Percentiles rank a stretch among this genome's conserved stretches.
These are phyloP conservation scores for Fusarium coicis DNA, from an alignment of 2,329 filamentous ascomycete genomes.

Conservation along the genomic window DNA sequence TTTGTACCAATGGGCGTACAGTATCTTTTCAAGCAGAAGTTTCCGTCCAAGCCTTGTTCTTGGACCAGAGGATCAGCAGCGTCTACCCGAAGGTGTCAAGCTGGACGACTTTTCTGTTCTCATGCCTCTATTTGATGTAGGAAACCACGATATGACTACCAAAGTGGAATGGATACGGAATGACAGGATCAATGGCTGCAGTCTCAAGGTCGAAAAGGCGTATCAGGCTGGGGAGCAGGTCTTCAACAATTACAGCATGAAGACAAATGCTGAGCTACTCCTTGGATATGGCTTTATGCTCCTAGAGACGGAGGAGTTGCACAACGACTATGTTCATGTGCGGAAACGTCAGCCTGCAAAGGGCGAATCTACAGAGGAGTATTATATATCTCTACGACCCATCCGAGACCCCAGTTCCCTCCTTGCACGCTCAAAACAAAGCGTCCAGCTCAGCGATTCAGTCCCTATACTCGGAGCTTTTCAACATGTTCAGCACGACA, in stretches of 20 bases:
- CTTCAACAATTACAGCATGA: conserved; percentile 78
- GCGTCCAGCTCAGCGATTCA: conserved; percentile 43
- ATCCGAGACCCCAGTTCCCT: conserved; percentile 60
- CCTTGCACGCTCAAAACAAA: conserved; percentile 55
- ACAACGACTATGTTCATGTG: conserved; percentile 70
- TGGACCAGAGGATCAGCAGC: conserved; percentile 44
- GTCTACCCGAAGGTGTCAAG: conserved; percentile 47
- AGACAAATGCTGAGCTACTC: conserved; percentile 78
- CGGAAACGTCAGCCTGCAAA: conserved; percentile 53
- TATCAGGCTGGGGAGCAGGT: conserved; percentile 66
- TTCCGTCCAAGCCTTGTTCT: conserved; percentile 71
- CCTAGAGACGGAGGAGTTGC: conserved; percentile 57
- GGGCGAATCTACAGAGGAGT: conserved; percentile 51
- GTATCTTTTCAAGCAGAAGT: conserved; percentile 72
- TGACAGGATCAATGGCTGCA: conserved; percentile 52
- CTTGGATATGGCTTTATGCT: conserved; percentile 72
- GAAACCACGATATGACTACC: conserved; percentile 74
- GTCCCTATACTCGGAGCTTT: conserved; percentile 54
- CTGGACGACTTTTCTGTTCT: conserved; percentile 74
- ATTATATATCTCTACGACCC: conserved; percentile 64
- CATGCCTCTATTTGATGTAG: conserved; percentile 76
- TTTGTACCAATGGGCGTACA: conserved; percentile 73
- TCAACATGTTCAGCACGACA: conserved; percentile 62
- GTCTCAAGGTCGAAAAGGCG: conserved; percentile 54
- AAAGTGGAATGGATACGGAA: conserved; percentile 68